Base-by-base conservation (phyloP, 2,329 filamentous ascomycete genomes). In the Diaporthe amygdali region DNA sequence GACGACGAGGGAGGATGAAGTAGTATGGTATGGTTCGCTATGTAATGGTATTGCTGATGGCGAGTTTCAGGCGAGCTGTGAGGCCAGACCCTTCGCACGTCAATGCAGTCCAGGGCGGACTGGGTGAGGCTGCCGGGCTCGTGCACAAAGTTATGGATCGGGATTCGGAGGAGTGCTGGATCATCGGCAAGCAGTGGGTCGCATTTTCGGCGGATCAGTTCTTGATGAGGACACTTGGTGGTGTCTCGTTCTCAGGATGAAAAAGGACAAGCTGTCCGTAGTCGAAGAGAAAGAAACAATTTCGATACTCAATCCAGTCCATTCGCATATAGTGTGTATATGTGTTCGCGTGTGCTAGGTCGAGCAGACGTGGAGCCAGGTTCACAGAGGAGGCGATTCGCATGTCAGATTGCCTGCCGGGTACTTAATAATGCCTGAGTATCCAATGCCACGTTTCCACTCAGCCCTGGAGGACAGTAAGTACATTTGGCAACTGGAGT, bases 71-170 rank as follows among this genome's bases (percentile, higher is more conserved):
- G 52, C 44, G 51, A n/a, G 44, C 52, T 49, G 20, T 20, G 52
- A 30, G 22, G 71, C 71, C 47, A 66, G 72, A 69, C 69, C 72
- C 72, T 73, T 66, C 73, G 68, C 56, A 72, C 15, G 46, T 17
- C 51, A 49, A 39, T 59, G 52, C 32, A n/a, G 41, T 64, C 59
- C 44, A 49, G 41, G n/a, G 22, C 47, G 66, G 51, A 30, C 41
- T 27, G 47, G 27, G n/a, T 47, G 72, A 64, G 30, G 59, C 27
- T 64, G 44, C 68, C 71, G 72, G 69, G 70, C 56, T 47, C 70
- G 64, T 51, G 46, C 49, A 56, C 37, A 68, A 32, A 56, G 66
- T 49, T 37, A 49, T 49, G 59, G n/a, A 49, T 64, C 59, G 59
- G 59, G 52, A 68, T 56, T 68, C 41, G 32, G 32, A 30, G 15